Evolutionary conservation across 495 filamentous ascomycete species (phyloP).

Genomic region (Aspergillus indologenus): DNA sequence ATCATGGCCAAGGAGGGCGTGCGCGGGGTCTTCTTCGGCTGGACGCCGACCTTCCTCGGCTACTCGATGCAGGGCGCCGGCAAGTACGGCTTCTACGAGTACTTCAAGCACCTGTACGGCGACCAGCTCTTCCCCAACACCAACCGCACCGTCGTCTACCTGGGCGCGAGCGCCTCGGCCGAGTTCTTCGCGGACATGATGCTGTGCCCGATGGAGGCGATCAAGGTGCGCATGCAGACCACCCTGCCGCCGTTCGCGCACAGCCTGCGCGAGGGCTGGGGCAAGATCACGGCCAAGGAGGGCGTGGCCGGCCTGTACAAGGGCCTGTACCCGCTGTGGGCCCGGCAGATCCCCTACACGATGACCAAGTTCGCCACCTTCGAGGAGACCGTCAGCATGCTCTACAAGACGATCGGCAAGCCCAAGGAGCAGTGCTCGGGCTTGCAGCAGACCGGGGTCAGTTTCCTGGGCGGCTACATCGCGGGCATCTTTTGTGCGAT

Average conservation of each 20-base stretch:
- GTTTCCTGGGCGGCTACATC: slow-evolving; percentile 69
- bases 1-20: slow-evolving; percentile 64
- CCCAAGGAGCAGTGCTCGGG: slow-evolving; percentile 61
- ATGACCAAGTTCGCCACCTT: slow-evolving; percentile 78
- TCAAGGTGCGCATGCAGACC: slow-evolving; percentile 74
- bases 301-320: slow-evolving; percentile 62
- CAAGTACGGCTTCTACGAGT: slow-evolving; percentile 75
- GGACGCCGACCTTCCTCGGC: slow-evolving; percentile 66
- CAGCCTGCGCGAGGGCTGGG: slow-evolving; percentile 60
- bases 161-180: slow-evolving; percentile 62
- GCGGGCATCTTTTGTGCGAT: slow-evolving; percentile 68
- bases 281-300: slow-evolving; percentile 57
- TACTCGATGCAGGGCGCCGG: slow-evolving; percentile 73
- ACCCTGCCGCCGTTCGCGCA: slow-evolving; percentile 63
- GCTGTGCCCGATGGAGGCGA: slow-evolving; percentile 65
- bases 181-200: slow-evolving; percentile 69
- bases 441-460: slow-evolving; percentile 65
- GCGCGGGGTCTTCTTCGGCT: slow-evolving; percentile 70
- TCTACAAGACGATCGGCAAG: slow-evolving; percentile 61
- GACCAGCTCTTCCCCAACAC: slow-evolving; percentile 58
- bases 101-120: slow-evolving; percentile 71
- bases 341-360: slow-evolving; percentile 69
- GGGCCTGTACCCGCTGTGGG: slow-evolving; percentile 68
- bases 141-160: slow-evolving; percentile 62
- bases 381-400: slow-evolving; percentile 62